These are phyloP conservation scores for Triangularia verruculosa DNA, from an alignment of 2,329 filamentous ascomycete genomes.

Conservation along the genomic window DNA sequence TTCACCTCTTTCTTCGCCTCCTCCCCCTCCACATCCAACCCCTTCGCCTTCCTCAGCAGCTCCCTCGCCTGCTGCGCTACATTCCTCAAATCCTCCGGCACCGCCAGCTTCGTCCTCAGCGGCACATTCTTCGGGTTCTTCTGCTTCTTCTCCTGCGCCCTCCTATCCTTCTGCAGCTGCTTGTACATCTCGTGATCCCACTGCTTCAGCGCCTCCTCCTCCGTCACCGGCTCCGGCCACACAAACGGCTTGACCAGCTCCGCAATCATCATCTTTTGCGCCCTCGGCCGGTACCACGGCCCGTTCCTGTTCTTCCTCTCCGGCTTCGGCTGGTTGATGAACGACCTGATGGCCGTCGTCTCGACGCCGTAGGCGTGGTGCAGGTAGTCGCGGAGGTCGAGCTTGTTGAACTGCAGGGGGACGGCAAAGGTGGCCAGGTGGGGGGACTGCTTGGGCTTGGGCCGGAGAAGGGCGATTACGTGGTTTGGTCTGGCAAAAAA, in stretches of 20 bases:
- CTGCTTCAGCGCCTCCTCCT: slow-evolving; percentile 57
- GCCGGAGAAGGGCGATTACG: slow-evolving; percentile 72
- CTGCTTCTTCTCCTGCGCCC: slow-evolving; percentile 39
- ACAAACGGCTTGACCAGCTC: slow-evolving; percentile 85
- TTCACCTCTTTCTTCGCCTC: slow-evolving; percentile 10
- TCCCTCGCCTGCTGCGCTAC: slow-evolving; percentile 61
- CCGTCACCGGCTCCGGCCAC: slow-evolving; percentile 70
- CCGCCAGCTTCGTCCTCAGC: slow-evolving; percentile 11
- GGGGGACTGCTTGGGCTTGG: slow-evolving; percentile 66
- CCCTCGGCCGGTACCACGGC: slow-evolving; percentile 65
- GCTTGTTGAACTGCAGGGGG: slow-evolving; percentile 89
- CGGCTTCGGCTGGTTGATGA: slow-evolving; percentile 64
- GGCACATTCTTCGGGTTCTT: slow-evolving; percentile 36
- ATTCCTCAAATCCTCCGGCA: slow-evolving; percentile 39
- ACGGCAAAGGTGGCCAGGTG: slow-evolving; percentile 88
- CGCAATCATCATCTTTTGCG: slow-evolving; percentile 90
- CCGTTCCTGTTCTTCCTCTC: slow-evolving; percentile 40
- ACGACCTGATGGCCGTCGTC: slow-evolving; percentile 71
- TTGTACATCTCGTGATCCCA: slow-evolving; percentile 64
- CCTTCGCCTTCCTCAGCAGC: slow-evolving; percentile 20
- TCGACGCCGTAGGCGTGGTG: slow-evolving; percentile 79
- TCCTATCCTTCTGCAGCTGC: slow-evolving; percentile 47
- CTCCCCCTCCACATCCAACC: slow-evolving; percentile 19
- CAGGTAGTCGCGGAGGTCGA: slow-evolving; percentile 94
- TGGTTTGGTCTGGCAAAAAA: slow-evolving; percentile 66